Conservation (phyloP, 164 flowering plant species). For the Akebia trifoliata region DNA sequence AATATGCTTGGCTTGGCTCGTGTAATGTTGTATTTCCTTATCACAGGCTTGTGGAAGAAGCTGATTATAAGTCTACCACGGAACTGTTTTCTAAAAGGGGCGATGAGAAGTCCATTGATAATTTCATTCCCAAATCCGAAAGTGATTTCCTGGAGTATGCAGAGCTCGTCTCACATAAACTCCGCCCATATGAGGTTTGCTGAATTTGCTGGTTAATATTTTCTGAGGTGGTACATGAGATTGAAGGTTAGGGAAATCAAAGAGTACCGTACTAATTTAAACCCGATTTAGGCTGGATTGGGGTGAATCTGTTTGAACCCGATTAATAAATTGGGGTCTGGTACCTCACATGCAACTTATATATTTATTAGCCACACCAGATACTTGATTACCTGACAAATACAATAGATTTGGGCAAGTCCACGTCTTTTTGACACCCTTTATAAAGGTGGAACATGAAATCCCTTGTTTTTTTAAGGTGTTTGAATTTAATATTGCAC, state of each 20-base stretch:
- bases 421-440: too few species aligned
- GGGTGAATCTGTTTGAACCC: too few species aligned
- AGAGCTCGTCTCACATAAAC: constrained; percentile 71
- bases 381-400: too few species aligned
- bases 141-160: constrained; percentile 89
- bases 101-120: constrained; percentile 74
- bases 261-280: too few species aligned
- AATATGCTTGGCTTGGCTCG: neutral
- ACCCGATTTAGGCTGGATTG: too few species aligned
- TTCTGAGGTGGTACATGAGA: neutral
- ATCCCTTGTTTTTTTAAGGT: too few species aligned
- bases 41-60: constrained; percentile 90
- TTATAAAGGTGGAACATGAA: too few species aligned
- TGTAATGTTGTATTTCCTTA: neutral
- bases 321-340: too few species aligned
- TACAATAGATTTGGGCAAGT: too few species aligned
- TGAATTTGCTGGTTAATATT: neutral
- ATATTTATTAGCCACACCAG: too few species aligned
- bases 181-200: constrained; percentile 73
- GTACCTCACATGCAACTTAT: too few species aligned
- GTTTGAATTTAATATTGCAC: neutral
- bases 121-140: constrained; percentile 87
- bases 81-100: constrained; percentile 67
- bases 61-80: constrained; percentile 71
- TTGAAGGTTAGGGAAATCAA: neutral